Conservation (phyloP, 1,284 basidiomycete genomes). For the Ganoderma lingzhi region DNA sequence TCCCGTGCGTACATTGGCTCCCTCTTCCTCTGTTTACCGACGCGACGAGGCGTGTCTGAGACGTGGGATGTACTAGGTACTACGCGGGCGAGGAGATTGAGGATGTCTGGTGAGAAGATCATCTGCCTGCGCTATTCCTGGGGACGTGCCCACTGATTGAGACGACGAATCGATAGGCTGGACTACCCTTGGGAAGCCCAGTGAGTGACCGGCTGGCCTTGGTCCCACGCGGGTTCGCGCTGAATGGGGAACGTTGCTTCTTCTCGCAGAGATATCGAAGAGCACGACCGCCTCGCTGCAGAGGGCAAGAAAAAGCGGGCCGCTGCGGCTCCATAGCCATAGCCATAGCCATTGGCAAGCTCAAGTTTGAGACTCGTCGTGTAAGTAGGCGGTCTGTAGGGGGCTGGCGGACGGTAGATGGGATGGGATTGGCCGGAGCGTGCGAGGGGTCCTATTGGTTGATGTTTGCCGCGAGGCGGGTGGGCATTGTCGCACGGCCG, state of each 20-base stretch:
- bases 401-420: not conserved
- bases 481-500: slow-evolving; percentile 4
- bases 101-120: slow-evolving; percentile 52
- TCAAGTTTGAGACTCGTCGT: not conserved
- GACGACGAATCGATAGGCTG: slow-evolving; percentile 56
- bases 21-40: not conserved
- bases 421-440: slow-evolving; percentile 1
- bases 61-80: slow-evolving; percentile 54
- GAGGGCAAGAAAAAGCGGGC: slow-evolving; percentile 32
- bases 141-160: slow-evolving; percentile 17
- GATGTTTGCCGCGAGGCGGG: not conserved
- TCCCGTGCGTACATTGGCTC: slow-evolving; percentile 57
- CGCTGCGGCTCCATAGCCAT: not conserved
- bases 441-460: slow-evolving; percentile 2
- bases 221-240: slow-evolving; percentile 29
- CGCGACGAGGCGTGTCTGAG: not conserved
- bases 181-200: slow-evolving; percentile 87
- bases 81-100: slow-evolving; percentile 72
- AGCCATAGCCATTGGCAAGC: not conserved
- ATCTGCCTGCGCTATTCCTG: slow-evolving; percentile 27
- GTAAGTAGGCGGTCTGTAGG: not conserved
- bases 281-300: slow-evolving; percentile 71
- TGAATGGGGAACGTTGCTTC: slow-evolving; percentile 1
- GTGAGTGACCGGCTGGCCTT: slow-evolving; percentile 51
- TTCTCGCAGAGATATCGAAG: slow-evolving; percentile 72